Evolutionary conservation across 345 rosid species (phyloP).

Genomic region (Acer yangbiense): DNA sequence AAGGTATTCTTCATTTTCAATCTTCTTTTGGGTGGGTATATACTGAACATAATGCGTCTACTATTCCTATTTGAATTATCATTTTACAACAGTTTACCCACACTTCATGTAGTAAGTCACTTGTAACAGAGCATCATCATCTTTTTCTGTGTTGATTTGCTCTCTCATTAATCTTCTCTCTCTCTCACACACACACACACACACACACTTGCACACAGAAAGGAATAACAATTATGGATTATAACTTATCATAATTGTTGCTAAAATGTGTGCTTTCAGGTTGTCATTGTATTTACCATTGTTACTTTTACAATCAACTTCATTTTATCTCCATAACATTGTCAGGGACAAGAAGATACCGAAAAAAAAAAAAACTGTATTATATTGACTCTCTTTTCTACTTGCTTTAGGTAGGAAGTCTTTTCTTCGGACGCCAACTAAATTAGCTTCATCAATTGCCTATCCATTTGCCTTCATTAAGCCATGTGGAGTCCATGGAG

Average conservation of each 20-base stretch:
- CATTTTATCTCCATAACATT: not conserved
- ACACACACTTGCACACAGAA: not conserved
- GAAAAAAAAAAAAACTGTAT: not conserved
- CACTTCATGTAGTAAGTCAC: not conserved
- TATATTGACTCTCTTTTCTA: slow-evolving; percentile 8
- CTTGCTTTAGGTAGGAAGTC: slow-evolving; percentile 69
- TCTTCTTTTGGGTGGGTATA: not conserved
- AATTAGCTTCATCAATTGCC: slow-evolving; percentile 72
- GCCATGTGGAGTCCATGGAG: slow-evolving; percentile 88
- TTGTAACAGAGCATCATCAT: not conserved
- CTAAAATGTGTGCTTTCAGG: not conserved
- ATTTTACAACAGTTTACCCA: not conserved
- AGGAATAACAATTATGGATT: not conserved
- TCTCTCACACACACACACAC: no score
- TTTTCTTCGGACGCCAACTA: slow-evolving; percentile 57
- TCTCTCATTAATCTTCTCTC: no score
- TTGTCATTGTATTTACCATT: not conserved
- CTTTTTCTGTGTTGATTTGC: not conserved
- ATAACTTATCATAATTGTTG: no score
- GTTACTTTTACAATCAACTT: not conserved
- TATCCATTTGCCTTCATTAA: slow-evolving; percentile 95
- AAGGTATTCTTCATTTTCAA: slow-evolving; percentile 51
- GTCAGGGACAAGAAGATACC: not conserved
- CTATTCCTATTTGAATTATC: not conserved
- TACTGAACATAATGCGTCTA: not conserved